These are phyloP conservation scores for Talaromyces thailandensis DNA, from an alignment of 495 filamentous ascomycete species.

Conservation along the genomic window DNA sequence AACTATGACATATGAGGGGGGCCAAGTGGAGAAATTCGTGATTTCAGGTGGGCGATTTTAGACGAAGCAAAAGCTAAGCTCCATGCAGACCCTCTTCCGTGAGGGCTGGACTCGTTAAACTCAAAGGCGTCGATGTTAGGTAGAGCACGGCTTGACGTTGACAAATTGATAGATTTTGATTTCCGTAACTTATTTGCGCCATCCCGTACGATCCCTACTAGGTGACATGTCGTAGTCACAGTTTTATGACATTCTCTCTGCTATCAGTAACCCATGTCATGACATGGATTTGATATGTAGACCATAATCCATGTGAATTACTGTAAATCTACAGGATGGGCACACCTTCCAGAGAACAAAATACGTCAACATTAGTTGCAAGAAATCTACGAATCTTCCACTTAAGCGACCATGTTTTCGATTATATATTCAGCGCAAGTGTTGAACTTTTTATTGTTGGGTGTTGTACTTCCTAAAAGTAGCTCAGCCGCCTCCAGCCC, in stretches of 20 bases:
- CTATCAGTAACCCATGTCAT: no score
- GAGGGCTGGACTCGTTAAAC: background rate
- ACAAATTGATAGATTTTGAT: background rate
- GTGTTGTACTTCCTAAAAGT: no score
- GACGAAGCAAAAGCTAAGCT: background rate
- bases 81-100: background rate
- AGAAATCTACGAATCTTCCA: background rate
- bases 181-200: background rate
- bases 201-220: background rate
- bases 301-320: background rate
- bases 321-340: background rate
- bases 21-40: background rate
- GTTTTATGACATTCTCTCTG: background rate
- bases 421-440: no score
- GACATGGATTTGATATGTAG: no score
- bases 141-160: background rate
- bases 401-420: background rate
- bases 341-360: no score
- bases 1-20: background rate
- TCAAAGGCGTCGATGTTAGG: background rate
- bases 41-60: background rate
- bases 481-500: background rate
- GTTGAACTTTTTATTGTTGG: no score
- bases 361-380: no score
- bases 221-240: background rate